These are phyloP conservation scores for Schizothecium vesticola DNA, from an alignment of 495 filamentous ascomycete species.

Conservation along the genomic window DNA sequence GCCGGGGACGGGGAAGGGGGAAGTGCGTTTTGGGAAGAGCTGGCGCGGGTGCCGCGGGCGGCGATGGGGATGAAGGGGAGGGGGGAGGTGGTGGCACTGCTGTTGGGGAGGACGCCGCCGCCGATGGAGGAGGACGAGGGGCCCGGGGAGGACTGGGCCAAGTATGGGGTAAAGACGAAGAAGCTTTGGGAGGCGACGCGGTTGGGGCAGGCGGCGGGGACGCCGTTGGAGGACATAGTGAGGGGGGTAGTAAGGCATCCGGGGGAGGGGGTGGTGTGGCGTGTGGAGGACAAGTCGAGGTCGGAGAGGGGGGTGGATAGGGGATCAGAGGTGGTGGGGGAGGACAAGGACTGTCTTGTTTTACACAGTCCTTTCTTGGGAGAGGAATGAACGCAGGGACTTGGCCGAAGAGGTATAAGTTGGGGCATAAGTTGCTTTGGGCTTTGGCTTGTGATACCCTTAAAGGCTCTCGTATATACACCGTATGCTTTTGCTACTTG, in stretches of 20 bases:
- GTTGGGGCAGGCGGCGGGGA: neutral
- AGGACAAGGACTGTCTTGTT: neutral
- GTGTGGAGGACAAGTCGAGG: neutral
- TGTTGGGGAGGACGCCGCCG: neutral
- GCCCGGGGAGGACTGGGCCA: neutral
- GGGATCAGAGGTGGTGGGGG: neutral
- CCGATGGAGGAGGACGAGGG: neutral
- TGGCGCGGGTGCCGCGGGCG: conserved; percentile 33
- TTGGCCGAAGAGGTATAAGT: neutral
- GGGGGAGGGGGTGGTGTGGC: neutral
- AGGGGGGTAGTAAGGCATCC: neutral
- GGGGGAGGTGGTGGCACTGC: neutral
- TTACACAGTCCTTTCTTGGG: neutral
- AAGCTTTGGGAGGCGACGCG: neutral
- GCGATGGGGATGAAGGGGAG: conserved; percentile 13
- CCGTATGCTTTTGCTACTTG: too few relatives aligned
- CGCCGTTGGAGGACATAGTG: neutral
- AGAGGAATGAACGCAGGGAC: neutral
- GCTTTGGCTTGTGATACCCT: neutral
- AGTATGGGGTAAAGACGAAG: neutral
- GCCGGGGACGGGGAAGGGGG: neutral
- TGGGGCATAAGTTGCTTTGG: neutral
- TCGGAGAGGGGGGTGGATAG: neutral
- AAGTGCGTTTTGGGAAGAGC: conserved; percentile 17
- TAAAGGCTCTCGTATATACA: neutral